Conservation (phyloP, 768 basidiomycete species). For the Calvatia gigantea region DNA sequence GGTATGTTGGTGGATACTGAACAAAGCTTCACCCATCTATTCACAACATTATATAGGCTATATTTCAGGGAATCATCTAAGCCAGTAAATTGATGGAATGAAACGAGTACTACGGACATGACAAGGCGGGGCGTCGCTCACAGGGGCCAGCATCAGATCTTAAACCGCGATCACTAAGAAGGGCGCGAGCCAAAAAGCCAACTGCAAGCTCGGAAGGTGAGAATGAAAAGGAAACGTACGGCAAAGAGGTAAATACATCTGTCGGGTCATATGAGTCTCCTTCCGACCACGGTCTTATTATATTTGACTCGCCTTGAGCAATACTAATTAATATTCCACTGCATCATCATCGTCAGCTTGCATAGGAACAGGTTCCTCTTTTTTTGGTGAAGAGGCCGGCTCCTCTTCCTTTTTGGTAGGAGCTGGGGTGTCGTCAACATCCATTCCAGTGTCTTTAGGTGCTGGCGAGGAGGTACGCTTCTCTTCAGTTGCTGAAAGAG, state of each 20-base stretch:
- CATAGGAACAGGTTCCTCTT: constrained; percentile 50
- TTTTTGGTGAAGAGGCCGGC: constrained; percentile 37
- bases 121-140: background rate
- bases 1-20: too few species aligned
- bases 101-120: constrained; percentile 6
- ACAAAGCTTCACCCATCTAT: too few species aligned
- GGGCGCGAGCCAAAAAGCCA: constrained; percentile 1
- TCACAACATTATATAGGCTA: too few species aligned
- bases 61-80: background rate
- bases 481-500: constrained; percentile 18
- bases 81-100: background rate
- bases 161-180: background rate
- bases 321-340: constrained; percentile 62
- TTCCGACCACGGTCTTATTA: background rate
- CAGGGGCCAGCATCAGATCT: background rate
- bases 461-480: constrained; percentile 9
- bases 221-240: constrained; percentile 26
- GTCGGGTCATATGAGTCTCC: background rate
- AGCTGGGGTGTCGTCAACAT: constrained; percentile 36
- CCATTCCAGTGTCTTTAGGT: constrained; percentile 30
- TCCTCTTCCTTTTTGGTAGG: constrained; percentile 26
- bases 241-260: constrained; percentile 14
- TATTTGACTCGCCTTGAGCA: constrained; percentile 10
- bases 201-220: constrained; percentile 15
- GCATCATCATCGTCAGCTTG: constrained; percentile 78